Base-by-base conservation (phyloP, 768 basidiomycete species). In the Lentinula guzmanii region DNA sequence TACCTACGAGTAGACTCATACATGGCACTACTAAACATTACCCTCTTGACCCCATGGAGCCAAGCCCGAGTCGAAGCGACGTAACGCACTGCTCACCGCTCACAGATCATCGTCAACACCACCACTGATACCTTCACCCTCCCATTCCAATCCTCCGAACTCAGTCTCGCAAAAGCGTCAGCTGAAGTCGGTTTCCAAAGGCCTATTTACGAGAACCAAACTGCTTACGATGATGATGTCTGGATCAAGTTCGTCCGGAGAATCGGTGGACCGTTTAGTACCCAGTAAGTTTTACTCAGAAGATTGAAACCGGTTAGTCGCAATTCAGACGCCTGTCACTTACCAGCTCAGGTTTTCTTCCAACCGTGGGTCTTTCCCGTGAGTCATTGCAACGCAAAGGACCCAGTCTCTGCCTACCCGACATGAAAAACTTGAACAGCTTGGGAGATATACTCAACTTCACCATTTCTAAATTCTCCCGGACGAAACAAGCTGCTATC, bases 191-290 rank as follows among this genome's bases (percentile, higher is more conserved):
- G 53, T 2, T 35, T 42, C 4, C 33, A 54, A 18, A 41, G 31
- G 18, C 43, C 34, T 48, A 9, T 64, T 11, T 46, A n/a, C 11
- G 18, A 46, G 8, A 46, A 24, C 11, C 37, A 39, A 39, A 18
- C 61, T 53, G 33, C 39, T 21, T 13, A 4, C 2, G 33, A 60
- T 3, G 5, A n/a, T 15, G 59, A 9, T 39, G 60, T 35, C 16
- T 64, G 63, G 63, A 53, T 64, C 50, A 64, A 64, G 9, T 55
- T 64, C n/a, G 58, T 59, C 9, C 34, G 18, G 45, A n/a, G 18
- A 46, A 21, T 46, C 45, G 11, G 4, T 8, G 9, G 18, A 48
- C 9, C 18, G 46, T 21, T n/a, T 48, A n/a, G n/a, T n/a, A 21
- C 46, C 46, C 9, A 48, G 46, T 48, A 9, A 48, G 46, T 48